A percentile compares a stretch with the other conserved stretches of the same genome.
phyloP scores from a whole-genome alignment of 2,329 filamentous ascomycete species.

The Phoma sp. region DNA sequence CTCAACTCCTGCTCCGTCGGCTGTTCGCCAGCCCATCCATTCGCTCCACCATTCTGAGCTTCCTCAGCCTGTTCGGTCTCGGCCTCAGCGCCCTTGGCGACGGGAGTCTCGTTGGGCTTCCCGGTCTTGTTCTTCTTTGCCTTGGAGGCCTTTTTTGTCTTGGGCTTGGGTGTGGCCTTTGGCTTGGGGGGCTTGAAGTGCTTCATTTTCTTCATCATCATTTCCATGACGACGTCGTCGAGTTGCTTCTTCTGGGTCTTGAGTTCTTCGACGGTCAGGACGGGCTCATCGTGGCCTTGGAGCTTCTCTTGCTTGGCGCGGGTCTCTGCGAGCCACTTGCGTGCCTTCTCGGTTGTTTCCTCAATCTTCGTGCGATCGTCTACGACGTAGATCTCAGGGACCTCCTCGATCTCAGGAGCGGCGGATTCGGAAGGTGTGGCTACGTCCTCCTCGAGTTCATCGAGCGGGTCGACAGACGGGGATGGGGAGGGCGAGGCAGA shows the following conservation, averaged over 20 bases:
- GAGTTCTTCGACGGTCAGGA: constrained; percentile 73
- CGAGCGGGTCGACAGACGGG: constrained; percentile 61
- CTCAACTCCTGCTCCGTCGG: constrained; percentile 41
- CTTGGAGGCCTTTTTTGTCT: constrained; percentile 40
- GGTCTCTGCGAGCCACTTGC: constrained; percentile 78
- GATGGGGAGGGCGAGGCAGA: constrained; percentile 54
- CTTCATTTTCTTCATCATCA: constrained; percentile 67
- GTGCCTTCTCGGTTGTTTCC: constrained; percentile 67
- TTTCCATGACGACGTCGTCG: constrained; percentile 72
- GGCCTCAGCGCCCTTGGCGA: constrained; percentile 43
- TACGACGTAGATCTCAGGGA: constrained; percentile 68
- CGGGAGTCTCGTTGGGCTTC: constrained; percentile 32
- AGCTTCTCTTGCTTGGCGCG: constrained; percentile 75
- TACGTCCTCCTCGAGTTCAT: constrained; percentile 74
- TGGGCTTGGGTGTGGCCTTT: constrained; percentile 43
- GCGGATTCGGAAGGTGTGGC: constrained; percentile 50
- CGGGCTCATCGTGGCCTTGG: constrained; percentile 70
- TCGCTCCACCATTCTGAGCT: constrained; percentile 24
- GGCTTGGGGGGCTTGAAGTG: constrained; percentile 53
- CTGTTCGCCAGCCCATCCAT: constrained; percentile 22
- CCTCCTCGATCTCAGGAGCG: constrained; percentile 36
- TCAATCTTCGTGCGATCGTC: constrained; percentile 75
- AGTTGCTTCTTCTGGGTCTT: constrained; percentile 73
- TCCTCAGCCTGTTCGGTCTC: constrained; percentile 24
- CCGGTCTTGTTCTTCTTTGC: constrained; percentile 35